Conservation (phyloP, 306 rosid genomes). For the Prunus kanzakura region DNA sequence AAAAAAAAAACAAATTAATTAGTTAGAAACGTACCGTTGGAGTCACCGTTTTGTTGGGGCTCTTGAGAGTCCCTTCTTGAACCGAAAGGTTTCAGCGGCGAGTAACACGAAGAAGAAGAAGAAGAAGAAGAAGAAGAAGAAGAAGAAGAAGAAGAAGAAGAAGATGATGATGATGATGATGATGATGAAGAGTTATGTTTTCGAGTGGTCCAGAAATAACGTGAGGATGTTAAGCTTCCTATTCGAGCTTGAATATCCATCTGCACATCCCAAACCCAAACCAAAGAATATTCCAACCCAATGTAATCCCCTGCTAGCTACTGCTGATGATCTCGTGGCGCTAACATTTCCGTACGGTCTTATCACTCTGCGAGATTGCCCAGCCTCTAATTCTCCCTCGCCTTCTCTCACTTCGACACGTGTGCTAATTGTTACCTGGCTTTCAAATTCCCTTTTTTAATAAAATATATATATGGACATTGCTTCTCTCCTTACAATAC, state of each 20-base stretch:
- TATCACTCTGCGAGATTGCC: conserved; percentile 30
- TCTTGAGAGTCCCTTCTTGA: conserved; percentile 47
- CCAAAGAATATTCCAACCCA: conserved; percentile 13
- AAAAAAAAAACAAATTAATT: neutral
- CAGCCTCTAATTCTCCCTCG: conserved; percentile 35
- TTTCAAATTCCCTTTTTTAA: neutral
- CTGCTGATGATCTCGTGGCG: neutral
- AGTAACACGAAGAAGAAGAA: conserved; percentile 5
- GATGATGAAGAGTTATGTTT: conserved; percentile 9
- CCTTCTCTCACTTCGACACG: conserved; percentile 13
- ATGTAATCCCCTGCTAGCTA: neutral
- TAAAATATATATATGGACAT: too few relatives aligned
- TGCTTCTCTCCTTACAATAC: too few relatives aligned
- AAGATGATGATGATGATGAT: conserved; percentile 6
- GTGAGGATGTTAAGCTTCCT: conserved; percentile 37
- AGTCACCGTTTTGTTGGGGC: conserved; percentile 38
- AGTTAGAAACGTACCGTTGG: conserved; percentile 16
- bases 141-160: conserved; percentile 9
- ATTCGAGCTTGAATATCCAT: conserved; percentile 55
- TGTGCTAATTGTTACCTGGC: neutral
- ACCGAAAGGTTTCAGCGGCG: conserved; percentile 33
- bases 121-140: conserved; percentile 19
- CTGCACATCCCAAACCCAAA: conserved; percentile 14
- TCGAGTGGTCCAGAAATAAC: conserved; percentile 27
- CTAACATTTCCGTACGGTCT: conserved; percentile 8